phyloP scores from a whole-genome alignment of 1,139 yeast species.

The Yamadazyma diddensiae region DNA sequence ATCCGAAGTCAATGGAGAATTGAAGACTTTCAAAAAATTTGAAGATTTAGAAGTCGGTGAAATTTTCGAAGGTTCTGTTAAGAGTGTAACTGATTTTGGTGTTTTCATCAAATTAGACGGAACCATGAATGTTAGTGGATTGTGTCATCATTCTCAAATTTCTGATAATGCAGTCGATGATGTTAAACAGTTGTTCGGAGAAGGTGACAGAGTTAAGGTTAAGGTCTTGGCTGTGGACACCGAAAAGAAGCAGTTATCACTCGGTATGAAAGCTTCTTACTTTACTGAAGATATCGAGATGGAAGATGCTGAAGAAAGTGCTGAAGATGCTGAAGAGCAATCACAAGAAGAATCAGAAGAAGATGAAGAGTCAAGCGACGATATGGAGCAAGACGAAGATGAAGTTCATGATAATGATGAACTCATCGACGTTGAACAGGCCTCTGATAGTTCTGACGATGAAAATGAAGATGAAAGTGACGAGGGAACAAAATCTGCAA shows the following conservation, averaged over 20 bases:
- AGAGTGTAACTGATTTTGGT: constrained; percentile 82
- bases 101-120: constrained; percentile 82
- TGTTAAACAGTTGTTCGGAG: constrained; percentile 65
- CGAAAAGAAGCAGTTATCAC: constrained; percentile 70
- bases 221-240: constrained; percentile 63
- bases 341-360: constrained; percentile 23
- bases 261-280: constrained; percentile 94
- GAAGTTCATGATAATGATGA: constrained; percentile 24
- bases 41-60: constrained; percentile 70
- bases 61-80: constrained; percentile 74
- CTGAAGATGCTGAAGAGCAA: constrained; percentile 26
- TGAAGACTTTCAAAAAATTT: constrained; percentile 53
- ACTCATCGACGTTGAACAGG: constrained; percentile 16
- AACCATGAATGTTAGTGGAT: constrained; percentile 72
- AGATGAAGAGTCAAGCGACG: constrained; percentile 25
- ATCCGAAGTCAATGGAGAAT: constrained; percentile 72
- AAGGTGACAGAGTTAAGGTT: constrained; percentile 88
- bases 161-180: constrained; percentile 60
- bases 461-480: constrained; percentile 21
- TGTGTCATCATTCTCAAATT: constrained; percentile 84
- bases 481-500: constrained; percentile 18
- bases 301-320: constrained; percentile 31
- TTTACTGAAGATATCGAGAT: constrained; percentile 48
- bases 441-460: constrained; percentile 18
- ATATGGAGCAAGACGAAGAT: constrained; percentile 24